A percentile compares a stretch with the other conserved stretches of the same genome.
Evolutionary conservation across 371 early-diverging fungal species (phyloP).

Genomic region (Mortierella sp.): DNA sequence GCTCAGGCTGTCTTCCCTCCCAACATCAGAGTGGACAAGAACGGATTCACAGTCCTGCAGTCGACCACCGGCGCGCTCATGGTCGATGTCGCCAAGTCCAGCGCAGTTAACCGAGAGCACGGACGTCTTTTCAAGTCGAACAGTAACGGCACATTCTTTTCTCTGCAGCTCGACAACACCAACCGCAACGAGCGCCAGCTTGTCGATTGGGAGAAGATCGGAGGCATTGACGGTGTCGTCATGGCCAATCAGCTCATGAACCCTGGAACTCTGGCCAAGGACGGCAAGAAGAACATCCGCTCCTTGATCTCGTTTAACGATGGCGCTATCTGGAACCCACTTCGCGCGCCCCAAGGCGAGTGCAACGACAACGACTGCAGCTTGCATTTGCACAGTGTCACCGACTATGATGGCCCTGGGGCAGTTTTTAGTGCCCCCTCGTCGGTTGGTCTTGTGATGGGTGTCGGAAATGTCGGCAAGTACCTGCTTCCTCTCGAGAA

Average conservation of each 20-base stretch:
- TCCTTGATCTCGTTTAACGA: slow-evolving; percentile 91
- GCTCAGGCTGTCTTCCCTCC: slow-evolving; percentile 86
- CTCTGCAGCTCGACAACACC: slow-evolving; percentile 79
- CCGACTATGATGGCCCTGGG: slow-evolving; percentile 74
- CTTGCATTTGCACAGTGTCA: slow-evolving; percentile 83
- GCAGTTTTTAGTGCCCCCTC: slow-evolving; percentile 78
- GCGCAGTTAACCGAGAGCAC: slow-evolving; percentile 68
- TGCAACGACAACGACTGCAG: slow-evolving; percentile 67
- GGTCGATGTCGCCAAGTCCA: slow-evolving; percentile 78
- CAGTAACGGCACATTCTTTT: slow-evolving; percentile 84
- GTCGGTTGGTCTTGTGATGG: slow-evolving; percentile 91
- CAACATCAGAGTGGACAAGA: slow-evolving; percentile 60
- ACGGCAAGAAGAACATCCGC: slow-evolving; percentile 74
- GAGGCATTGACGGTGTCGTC: slow-evolving; percentile 87
- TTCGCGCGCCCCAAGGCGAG: slow-evolving; percentile 72
- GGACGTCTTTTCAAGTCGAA: slow-evolving; percentile 91
- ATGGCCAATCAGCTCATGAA: slow-evolving; percentile 91
- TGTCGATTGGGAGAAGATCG: slow-evolving; percentile 94
- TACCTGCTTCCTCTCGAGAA: slow-evolving; percentile 70
- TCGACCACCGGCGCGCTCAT: slow-evolving; percentile 80
- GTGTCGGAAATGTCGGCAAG: slow-evolving; percentile 90
- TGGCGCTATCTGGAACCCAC: slow-evolving; percentile 80
- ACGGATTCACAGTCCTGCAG: slow-evolving; percentile 82
- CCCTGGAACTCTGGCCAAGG: slow-evolving; percentile 70
- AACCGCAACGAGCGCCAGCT: slow-evolving; percentile 79